Percentiles rank a stretch among this genome's conserved stretches.
Conservation (phyloP, 2,329 filamentous ascomycete genomes). For the Aureobasidium mangrovei region DNA sequence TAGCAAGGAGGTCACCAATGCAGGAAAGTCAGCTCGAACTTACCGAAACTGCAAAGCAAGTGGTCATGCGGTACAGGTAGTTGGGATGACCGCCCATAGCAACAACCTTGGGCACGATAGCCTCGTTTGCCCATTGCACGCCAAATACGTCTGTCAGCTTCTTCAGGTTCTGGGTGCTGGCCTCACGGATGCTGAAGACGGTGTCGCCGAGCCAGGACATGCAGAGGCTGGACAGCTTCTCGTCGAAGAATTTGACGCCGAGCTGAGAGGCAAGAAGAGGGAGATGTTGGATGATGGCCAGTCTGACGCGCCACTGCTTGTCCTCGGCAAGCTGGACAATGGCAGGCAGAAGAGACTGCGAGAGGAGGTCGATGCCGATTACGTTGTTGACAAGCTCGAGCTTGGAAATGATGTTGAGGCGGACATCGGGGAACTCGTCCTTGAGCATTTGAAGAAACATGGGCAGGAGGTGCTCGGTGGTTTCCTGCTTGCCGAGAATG, state of each 20-base stretch:
- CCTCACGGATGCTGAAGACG: conserved; percentile 96
- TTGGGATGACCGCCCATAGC: conserved; percentile 97
- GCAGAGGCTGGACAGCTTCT: conserved; percentile 89
- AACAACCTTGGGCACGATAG: conserved; percentile 97
- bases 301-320: conserved; percentile 96
- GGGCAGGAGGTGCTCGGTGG: conserved; percentile 88
- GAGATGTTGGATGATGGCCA: conserved; percentile 99
- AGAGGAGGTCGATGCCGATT: conserved; percentile 94
- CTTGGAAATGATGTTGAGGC: conserved; percentile 99
- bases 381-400: conserved; percentile 97
- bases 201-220: conserved; percentile 99
- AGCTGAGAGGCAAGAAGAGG: conserved; percentile 91
- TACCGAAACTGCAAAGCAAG: conserved; percentile 98
- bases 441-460: conserved; percentile 99
- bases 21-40: conserved; percentile 32
- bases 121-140: conserved; percentile 92
- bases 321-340: conserved; percentile 97
- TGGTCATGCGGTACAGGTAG: conserved; percentile 99
- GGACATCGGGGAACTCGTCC: conserved; percentile 96
- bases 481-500: conserved; percentile 96
- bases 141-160: conserved; percentile 98
- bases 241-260: conserved; percentile 95
- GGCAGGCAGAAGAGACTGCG: conserved; percentile 89
- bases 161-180: conserved; percentile 93
- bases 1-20: background rate